phyloP scores from a whole-genome alignment of 805 yeast genomes.

The Suhomyces kilbournensis region DNA sequence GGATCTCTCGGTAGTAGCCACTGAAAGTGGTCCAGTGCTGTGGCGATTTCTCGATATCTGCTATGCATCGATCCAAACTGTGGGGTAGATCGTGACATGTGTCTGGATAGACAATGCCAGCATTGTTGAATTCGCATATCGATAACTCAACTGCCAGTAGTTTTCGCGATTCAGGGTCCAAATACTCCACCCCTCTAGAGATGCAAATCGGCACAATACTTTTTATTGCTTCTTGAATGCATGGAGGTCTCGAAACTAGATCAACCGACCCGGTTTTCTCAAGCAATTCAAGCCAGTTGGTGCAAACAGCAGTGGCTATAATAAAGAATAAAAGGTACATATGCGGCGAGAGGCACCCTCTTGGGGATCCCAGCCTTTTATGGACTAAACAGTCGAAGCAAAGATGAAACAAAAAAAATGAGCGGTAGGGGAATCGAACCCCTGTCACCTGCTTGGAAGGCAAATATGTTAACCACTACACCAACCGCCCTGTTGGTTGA shows the following conservation, averaged over 20 bases:
- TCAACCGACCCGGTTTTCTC: neutral
- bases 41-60: slow-evolving; percentile 38
- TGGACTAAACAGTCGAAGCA: neutral
- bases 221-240: slow-evolving; percentile 40
- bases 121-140: slow-evolving; percentile 52
- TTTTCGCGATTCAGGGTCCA: slow-evolving; percentile 29
- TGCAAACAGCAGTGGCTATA: neutral
- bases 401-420: slow-evolving; percentile 32
- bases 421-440: slow-evolving; percentile 93
- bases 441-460: slow-evolving; percentile 94
- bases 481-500: slow-evolving; percentile 63
- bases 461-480: slow-evolving; percentile 89
- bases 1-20: slow-evolving; percentile 57
- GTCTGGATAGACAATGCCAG: slow-evolving; percentile 36
- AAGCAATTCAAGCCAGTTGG: neutral
- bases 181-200: slow-evolving; percentile 36
- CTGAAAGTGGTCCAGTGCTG: slow-evolving; percentile 77
- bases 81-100: slow-evolving; percentile 19
- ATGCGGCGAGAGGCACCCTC: neutral
- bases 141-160: slow-evolving; percentile 48
- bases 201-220: slow-evolving; percentile 42
- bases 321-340: neutral
- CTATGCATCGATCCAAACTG: slow-evolving; percentile 34
- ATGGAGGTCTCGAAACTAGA: slow-evolving; percentile 12
- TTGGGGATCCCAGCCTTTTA: neutral